Base-by-base conservation (phyloP, 352 stramenopile species). In the Phytophthora sp. region DNA sequence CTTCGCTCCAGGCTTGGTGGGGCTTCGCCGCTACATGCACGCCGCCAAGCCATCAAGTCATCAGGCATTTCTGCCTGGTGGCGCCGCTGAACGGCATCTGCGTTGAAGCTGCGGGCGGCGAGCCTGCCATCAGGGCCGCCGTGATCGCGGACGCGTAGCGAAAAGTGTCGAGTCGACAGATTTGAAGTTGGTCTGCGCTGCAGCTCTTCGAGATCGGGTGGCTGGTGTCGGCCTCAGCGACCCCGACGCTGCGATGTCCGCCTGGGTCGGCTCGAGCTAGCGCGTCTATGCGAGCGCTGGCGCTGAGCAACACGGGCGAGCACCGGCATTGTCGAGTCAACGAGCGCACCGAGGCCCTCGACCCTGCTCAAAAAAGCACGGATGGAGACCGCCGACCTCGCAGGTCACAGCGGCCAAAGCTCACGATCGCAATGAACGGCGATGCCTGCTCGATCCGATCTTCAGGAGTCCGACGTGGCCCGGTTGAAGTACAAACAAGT, bases 101-200 rank as follows among this genome's bases (percentile, higher is more conserved):
- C 49, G 13, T 58, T 45, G 46, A 59, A 52, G 56, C 27, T 50
- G 28, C 4, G n/a, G n/a, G 8, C 10, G 43, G 21, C 20, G 20
- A 46, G n/a, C n/a, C n/a, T n/a, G n/a, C n/a, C n/a, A n/a, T n/a
- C n/a, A n/a, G n/a, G n/a, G n/a, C n/a, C n/a, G n/a, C n/a, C n/a
- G n/a, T n/a, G n/a, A n/a, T 37, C 17, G 27, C 8, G 17, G 12
- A 48, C 39, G 57, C 50, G 26, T 35, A 62, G 51, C 59, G 39
- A 55, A 56, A 67, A 68, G 43, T 66, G 52, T 68, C 52, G 42
- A 67, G 26, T 67, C 58, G 41, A 67, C 58, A 67, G 41, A 34
- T 56, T 51, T 66, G 48, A 66, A 53, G 31, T 49, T 66, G n/a
- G 15, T 24, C 54, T 42, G 28, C 31, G 6, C 7, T 54, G 30